Evolutionary conservation across 2,329 filamentous ascomycete species (phyloP), one percentile per base, ranked within the genome.

Genomic region (Sclerotinia spermophila): DNA sequence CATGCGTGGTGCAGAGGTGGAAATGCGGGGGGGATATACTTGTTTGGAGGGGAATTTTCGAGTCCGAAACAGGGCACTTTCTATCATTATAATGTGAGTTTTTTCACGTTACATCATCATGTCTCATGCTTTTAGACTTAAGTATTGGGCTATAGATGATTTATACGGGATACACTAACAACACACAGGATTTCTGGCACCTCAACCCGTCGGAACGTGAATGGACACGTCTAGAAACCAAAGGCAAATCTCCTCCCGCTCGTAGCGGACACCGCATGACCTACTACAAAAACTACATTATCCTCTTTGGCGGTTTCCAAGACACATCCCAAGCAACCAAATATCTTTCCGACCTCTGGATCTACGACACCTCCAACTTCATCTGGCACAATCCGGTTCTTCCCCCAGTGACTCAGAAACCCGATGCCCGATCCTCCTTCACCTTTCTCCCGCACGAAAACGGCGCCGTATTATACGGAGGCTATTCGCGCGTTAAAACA

Each of bases 41-140:
- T 99, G 24, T 98, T 98, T 78, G 96, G 96, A 74, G 96, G 95
- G 72, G 96, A 99, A 82, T 99, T 99, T 81, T 96, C 92, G 71
- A 95, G 91, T 40, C 96, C 96, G 2, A 98, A 97, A 80, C 96
- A 98, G 81, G 96, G 96, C 5, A 98, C 95, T 0, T 99, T 99
- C 78, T 97, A 99, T 81, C 96, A 99, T 81, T 99, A 99, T 83
- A 97, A 97, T 78, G 96, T 82, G 74, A 77, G 67, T 72, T 73
- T 24, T 45, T 19, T 19, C 45, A 10, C 30, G 0, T 24, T 30
- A 35, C n/a, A 8, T 42, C 27, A 61, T 30, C 17, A 30, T 3
- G 1, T n/a, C 27, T 53, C n/a, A 53, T 21, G 11, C 17, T 44
- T 10, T 6, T 38, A 40, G 21, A 30, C n/a, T 30, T 1, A 1